A percentile compares a stretch with the other conserved stretches of the same genome.
Conservation (phyloP, 257 asterid species). For the Solanum piurae region DNA sequence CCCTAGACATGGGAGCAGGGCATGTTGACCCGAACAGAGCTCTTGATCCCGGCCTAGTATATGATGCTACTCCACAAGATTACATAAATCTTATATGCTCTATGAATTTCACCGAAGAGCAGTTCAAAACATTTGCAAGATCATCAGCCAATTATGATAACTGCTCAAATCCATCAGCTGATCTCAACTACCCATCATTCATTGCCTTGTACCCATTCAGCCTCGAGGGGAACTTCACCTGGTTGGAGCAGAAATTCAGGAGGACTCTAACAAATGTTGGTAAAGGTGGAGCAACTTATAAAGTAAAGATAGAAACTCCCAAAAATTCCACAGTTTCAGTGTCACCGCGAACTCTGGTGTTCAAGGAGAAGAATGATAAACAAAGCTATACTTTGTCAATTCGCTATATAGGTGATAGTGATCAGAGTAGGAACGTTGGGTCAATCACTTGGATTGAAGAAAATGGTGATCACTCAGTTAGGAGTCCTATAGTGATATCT, state of each 20-base stretch:
- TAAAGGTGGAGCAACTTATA: background rate
- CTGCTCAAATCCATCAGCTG: slow-evolving; percentile 4
- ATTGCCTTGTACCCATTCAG: background rate
- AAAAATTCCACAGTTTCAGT: background rate
- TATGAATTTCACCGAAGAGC: background rate
- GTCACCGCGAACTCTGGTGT: background rate
- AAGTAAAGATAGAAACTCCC: background rate
- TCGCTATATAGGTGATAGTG: background rate
- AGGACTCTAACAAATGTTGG: slow-evolving; percentile 13
- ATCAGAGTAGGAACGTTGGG: slow-evolving; percentile 9
- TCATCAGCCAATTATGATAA: background rate
- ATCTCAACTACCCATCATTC: slow-evolving; percentile 17
- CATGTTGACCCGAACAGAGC: background rate
- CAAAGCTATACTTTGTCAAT: background rate
- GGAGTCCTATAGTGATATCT: slow-evolving; percentile 38
- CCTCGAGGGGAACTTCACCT: background rate
- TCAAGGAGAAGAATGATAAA: slow-evolving; percentile 3
- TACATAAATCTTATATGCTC: background rate
- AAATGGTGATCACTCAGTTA: slow-evolving; percentile 19
- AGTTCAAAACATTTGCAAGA: background rate
- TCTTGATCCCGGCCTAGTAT: background rate
- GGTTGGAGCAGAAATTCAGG: background rate
- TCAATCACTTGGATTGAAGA: slow-evolving; percentile 32
- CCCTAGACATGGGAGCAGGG: background rate
- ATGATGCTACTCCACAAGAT: slow-evolving; percentile 3